phyloP scores from a whole-genome alignment of 352 stramenopile species.

The Globisporangium yorkense region DNA sequence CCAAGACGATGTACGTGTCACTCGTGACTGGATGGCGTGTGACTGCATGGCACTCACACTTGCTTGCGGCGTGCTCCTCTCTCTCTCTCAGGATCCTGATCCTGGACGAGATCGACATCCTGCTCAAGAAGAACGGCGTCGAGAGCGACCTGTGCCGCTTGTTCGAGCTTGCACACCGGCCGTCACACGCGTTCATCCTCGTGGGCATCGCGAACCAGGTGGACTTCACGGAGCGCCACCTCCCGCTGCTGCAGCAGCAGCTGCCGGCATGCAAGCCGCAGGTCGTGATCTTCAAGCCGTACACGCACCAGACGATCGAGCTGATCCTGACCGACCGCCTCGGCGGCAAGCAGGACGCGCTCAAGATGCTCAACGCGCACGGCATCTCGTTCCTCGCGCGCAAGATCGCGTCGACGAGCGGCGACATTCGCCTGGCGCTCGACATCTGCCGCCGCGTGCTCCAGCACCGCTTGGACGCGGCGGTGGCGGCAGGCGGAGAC shows the following conservation, averaged over 20 bases:
- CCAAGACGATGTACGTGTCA: slow-evolving; percentile 42
- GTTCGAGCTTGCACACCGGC: slow-evolving; percentile 69
- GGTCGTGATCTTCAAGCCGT: slow-evolving; percentile 78
- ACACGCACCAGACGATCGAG: slow-evolving; percentile 72
- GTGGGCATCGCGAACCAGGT: slow-evolving; percentile 82
- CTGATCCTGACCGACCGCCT: slow-evolving; percentile 68
- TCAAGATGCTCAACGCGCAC: slow-evolving; percentile 57
- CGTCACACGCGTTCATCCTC: slow-evolving; percentile 58
- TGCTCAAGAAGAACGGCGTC: slow-evolving; percentile 59
- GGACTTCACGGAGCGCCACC: slow-evolving; percentile 78
- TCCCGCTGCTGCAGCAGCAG: slow-evolving; percentile 49
- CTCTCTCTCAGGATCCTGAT: slow-evolving; percentile 42
- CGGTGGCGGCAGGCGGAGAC: slow-evolving; percentile 10
- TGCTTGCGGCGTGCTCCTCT: neutral
- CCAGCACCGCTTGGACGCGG: slow-evolving; percentile 27
- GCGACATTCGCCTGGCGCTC: slow-evolving; percentile 69
- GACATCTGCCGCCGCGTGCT: slow-evolving; percentile 71
- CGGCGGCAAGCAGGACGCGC: slow-evolving; percentile 31
- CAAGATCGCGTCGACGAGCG: slow-evolving; percentile 71
- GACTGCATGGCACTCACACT: neutral
- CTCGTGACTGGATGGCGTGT: neutral
- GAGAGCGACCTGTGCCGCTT: slow-evolving; percentile 68
- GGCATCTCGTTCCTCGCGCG: slow-evolving; percentile 73
- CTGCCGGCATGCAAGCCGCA: slow-evolving; percentile 44
- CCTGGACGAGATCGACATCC: slow-evolving; percentile 77